Evolutionary conservation across 495 filamentous ascomycete species (phyloP).

Genomic region (Xylaria longipes): DNA sequence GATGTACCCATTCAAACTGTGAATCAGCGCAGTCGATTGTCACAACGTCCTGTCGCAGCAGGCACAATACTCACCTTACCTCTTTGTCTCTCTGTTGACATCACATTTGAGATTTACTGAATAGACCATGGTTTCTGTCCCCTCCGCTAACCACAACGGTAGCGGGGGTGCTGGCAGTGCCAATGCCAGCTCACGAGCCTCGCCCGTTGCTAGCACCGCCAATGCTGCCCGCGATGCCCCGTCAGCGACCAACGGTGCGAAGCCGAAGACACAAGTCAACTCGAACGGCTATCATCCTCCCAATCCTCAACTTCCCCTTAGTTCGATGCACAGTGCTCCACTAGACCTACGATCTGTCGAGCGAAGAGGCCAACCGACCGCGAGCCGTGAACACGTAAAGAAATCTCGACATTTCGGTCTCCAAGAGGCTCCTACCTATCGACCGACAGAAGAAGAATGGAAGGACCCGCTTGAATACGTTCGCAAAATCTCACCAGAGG

Average conservation of each 20-base stretch:
- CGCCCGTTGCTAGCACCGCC: constrained; percentile 49
- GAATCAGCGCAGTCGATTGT: constrained; percentile 36
- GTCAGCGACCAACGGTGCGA: constrained; percentile 45
- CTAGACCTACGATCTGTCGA: constrained; percentile 92
- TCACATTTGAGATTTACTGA: constrained; percentile 3
- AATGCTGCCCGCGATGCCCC: constrained; percentile 39
- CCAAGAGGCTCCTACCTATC: constrained; percentile 88
- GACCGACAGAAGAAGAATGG: constrained; percentile 92
- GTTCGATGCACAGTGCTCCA: constrained; percentile 60
- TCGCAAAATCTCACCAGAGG: constrained; percentile 84
- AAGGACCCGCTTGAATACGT: constrained; percentile 94
- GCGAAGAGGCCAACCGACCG: constrained; percentile 78
- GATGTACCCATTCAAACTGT: constrained; percentile 38
- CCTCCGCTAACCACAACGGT: constrained; percentile 46
- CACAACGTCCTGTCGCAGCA: constrained; percentile 23
- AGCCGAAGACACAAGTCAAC: constrained; percentile 53
- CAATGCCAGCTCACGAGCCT: constrained; percentile 55
- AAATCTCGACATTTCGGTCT: constrained; percentile 80
- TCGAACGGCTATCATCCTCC: constrained; percentile 61
- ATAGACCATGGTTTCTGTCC: constrained; percentile 49
- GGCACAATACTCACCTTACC: not conserved
- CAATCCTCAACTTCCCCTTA: constrained; percentile 55
- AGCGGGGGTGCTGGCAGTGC: constrained; percentile 43
- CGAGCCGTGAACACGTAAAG: constrained; percentile 77
- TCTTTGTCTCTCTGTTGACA: constrained; percentile 16